Base-by-base conservation (phyloP, 2,329 filamentous ascomycete species). In the Rutstroemia sp. region DNA sequence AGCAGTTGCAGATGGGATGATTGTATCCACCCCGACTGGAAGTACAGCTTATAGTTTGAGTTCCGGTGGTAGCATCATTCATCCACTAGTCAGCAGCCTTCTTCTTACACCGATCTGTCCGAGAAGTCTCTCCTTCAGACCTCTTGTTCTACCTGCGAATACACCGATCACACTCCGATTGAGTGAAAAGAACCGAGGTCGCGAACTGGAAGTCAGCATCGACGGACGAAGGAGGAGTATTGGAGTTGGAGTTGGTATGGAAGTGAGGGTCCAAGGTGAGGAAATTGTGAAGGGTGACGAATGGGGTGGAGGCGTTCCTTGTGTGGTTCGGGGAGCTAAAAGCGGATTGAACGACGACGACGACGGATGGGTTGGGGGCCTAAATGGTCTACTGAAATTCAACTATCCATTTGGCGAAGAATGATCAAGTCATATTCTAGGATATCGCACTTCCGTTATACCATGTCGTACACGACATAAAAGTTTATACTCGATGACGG, bases 31-130 rank as follows among this genome's bases (percentile, higher is more conserved):
- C 0, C 94, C 94, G 0, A 99, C 94, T 0, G 94, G 94, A 2
- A 95, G 89, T 42, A 99, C 94, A 0, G 94, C 94, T 0, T 99
- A 99, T 75, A 94, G 88, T 58, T 79, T 99, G n/a, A 94, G 88
- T 62, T 88, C 87, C 2, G 94, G 94, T 3, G 94, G 94, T 1
- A 89, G 87, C 64, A 97, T 99, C 64, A 88, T 97, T 42, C 94
- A 99, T 70, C 94, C 94, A 0, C 79, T 96, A 2, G 92, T 97
- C 2, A 87, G 89, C 39, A 90, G 89, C 1, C 79, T 97, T 14
- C 82, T 96, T 25, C 81, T 99, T 56, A 99, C 94, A 0, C 92
- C 94, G 23, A 96, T 99, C 67, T 96, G 92, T 69, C 90, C 94
- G 0, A 85, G 94, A 58, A 95, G 89, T 65, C 79, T 99, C 6